Evolutionary conservation across 2,329 filamentous ascomycete species (phyloP).

Genomic region (Trichoderma semiorbis): DNA sequence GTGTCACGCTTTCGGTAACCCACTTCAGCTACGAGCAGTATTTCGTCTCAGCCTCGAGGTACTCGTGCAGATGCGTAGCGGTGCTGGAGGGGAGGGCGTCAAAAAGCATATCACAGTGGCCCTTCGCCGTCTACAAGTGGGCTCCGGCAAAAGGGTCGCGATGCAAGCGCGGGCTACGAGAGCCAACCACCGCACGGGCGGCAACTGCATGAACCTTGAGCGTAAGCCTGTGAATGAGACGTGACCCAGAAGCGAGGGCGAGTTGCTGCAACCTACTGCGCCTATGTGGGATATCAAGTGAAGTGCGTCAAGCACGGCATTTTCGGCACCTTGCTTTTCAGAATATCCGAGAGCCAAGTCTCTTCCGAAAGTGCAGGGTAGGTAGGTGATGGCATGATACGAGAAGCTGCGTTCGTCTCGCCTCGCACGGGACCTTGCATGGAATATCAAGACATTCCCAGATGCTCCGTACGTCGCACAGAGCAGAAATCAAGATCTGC

Average conservation of each 20-base stretch:
- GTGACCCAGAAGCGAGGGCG: not conserved
- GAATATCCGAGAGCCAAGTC: not conserved
- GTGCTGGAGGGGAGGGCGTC: not conserved
- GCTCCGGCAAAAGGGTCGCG: not conserved
- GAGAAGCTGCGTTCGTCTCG: not conserved
- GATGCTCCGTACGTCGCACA: not conserved
- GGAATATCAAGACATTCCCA: not conserved
- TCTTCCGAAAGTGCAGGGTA: not conserved
- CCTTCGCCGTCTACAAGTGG: not conserved
- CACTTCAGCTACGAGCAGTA: not conserved
- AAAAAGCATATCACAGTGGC: not conserved
- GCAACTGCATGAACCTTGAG: not conserved
- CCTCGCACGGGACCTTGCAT: conserved; percentile 15
- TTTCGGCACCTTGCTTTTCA: not conserved
- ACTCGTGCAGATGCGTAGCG: not conserved
- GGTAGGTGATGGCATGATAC: not conserved
- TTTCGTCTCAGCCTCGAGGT: not conserved
- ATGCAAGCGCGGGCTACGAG: not conserved
- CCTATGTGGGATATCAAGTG: not conserved
- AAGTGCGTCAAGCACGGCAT: conserved; percentile 2
- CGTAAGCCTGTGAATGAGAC: not conserved
- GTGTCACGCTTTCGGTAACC: not conserved
- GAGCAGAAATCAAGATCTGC: not conserved
- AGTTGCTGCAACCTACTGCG: not conserved
- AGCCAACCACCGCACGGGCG: not conserved